Conservation (phyloP, 2,329 filamentous ascomycete genomes). For the Exophiala oligosperma region DNA sequence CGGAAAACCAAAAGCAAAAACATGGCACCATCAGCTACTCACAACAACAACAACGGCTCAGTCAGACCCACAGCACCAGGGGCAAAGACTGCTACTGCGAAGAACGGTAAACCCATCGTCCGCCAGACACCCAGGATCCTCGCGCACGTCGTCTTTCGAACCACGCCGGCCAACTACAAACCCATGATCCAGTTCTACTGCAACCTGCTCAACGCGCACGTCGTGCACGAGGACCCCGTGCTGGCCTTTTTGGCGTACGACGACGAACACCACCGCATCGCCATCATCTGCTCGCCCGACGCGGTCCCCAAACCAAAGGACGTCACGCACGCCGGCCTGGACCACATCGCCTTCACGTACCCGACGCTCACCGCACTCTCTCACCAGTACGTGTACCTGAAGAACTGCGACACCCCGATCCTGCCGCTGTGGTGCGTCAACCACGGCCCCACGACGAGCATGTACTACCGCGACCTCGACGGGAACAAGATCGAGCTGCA, state of each 20-base stretch:
- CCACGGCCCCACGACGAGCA: slow-evolving; percentile 49
- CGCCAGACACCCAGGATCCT: slow-evolving; percentile 4
- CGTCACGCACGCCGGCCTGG: slow-evolving; percentile 35
- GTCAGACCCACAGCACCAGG: neutral
- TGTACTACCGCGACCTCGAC: slow-evolving; percentile 54
- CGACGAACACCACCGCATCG: slow-evolving; percentile 42
- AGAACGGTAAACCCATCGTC: neutral
- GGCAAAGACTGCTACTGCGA: neutral
- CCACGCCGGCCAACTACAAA: slow-evolving; percentile 7
- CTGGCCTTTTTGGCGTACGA: slow-evolving; percentile 16
- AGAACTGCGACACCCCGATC: neutral
- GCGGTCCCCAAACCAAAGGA: slow-evolving; percentile 22
- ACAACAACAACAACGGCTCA: too few species aligned
- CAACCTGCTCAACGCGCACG: slow-evolving; percentile 5
- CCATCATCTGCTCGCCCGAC: slow-evolving; percentile 36
- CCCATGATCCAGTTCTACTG: slow-evolving; percentile 12
- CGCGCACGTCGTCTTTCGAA: slow-evolving; percentile 18
- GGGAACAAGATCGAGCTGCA: slow-evolving; percentile 51
- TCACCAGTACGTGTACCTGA: slow-evolving; percentile 37
- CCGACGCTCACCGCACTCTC: slow-evolving; percentile 37
- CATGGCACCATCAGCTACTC: too few species aligned
- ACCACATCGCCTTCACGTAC: slow-evolving; percentile 48
- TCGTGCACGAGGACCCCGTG: neutral
- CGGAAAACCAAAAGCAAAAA: too few species aligned
- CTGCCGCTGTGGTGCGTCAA: slow-evolving; percentile 47